Base-by-base conservation (phyloP, 805 yeast genomes). In the Huiozyma naganishii region DNA sequence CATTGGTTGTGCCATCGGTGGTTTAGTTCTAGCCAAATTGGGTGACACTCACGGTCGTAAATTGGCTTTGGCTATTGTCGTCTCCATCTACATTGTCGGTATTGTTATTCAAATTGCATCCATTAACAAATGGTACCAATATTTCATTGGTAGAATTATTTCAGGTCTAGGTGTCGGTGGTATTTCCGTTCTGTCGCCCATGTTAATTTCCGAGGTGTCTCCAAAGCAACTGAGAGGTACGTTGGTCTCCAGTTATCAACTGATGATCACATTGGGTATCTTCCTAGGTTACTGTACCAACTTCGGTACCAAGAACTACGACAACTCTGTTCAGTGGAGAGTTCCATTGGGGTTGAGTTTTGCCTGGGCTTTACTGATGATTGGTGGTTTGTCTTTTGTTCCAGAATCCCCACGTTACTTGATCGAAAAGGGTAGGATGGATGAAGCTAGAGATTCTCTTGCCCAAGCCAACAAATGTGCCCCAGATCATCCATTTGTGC, bases 131-230 rank as follows among this genome's bases (percentile, higher is more conserved):
- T 82, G 88, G 88, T 80, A 77, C 61, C 89, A 82, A 66, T 75
- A 76, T 55, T 74, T 78, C 53, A 72, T 82, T 52, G 90, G 89
- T 38, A 72, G 90, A 67, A 74, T 59, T 41, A 57, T 71, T 69
- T 76, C 86, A 17, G 95, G 95, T 46, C 50, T 83, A 6, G 85
- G 85, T 45, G 85, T 83, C 44, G 95, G 95, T 52, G 76, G 77
- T 45, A 71, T 84, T 37, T 75, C 89, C 37, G 87, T 88, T 39
- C 69, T 81, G 45, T 83, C 82, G 27, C 90, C 94, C 41, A 67
- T 85, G 62, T 74, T 80, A 61, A 79, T 80, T 51, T 72, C 83
- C 34, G 63, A 61, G 48, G 62, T 58, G 2, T 45, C 64, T 27
- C 64, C 66, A 29, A 62, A 62, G 41, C 52, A 73, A 45, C 65